Evolutionary conservation across 805 yeast genomes (phyloP), one percentile per base, ranked within the genome.

Genomic region (Kuraishia piskuri): DNA sequence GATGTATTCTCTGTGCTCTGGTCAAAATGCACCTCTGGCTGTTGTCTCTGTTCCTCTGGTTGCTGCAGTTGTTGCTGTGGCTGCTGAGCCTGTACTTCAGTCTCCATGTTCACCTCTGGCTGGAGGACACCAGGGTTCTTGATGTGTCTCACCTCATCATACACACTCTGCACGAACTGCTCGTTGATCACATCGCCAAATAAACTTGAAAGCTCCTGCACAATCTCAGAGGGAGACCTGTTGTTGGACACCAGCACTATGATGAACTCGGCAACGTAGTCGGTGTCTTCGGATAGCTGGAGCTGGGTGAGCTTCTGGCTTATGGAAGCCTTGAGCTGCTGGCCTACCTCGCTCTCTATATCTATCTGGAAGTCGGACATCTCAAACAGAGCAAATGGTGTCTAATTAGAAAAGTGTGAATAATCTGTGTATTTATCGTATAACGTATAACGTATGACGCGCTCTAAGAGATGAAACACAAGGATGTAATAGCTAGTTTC

Each of bases 221-320:
- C 75, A 37, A 86, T 83, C 52, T 83, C 86, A 19, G 72, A 75
- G 12, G 84, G 78, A 5, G 81, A 70, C 61, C 84, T 82, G 59
- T 84, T 83, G 58, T 84, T 85, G 14, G 84, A 83, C 56, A 87
- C 84, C 65, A 87, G 71, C 48, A 86, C 77, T n/a, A 83, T 76
- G 54, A 87, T 81, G 62, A 79, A 87, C 66, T 87, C 94, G 14
- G 94, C 88, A 46, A 84, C 83, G 59, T 83, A 85, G 48, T 69
- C 73, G 23, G 77, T 74, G 60, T 80, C 84, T 53, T 79, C 84
- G 10, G 68, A 68, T 56, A 78, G 68, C 55, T 73, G 74, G 23
- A 77, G 56, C 48, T 70, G 68, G 20, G 62, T 62, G 31, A 78
- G 65, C 60, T 71, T 74, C 50, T 66, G 65, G 19, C 76, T 71